phyloP scores from a whole-genome alignment of 192 early-diverging fungal species.

The Coemansia sp. region DNA sequence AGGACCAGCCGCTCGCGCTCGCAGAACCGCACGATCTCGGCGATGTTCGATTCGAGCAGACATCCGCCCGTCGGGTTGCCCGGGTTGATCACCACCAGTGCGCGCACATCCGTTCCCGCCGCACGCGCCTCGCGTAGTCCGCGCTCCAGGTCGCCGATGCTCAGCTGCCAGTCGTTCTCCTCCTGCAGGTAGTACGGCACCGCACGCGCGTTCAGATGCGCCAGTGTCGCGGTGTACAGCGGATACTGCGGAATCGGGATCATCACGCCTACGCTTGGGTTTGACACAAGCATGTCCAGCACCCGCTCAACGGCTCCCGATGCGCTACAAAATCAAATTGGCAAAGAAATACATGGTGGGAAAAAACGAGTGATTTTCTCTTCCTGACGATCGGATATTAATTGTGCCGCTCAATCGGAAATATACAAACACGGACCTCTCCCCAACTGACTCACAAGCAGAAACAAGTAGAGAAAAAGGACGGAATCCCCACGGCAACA shows the following conservation, averaged over 20 bases:
- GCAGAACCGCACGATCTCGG: slow-evolving; percentile 88
- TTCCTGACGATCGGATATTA: not conserved
- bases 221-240: slow-evolving; percentile 91
- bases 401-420: too few relatives aligned
- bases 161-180: slow-evolving; percentile 77
- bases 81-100: slow-evolving; percentile 96
- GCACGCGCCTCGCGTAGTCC: slow-evolving; percentile 65
- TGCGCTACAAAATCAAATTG: slow-evolving; percentile 49
- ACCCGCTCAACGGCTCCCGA: slow-evolving; percentile 91
- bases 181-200: slow-evolving; percentile 96
- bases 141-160: slow-evolving; percentile 63
- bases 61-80: slow-evolving; percentile 98
- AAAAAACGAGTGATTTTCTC: not conserved
- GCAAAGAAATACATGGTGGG: not conserved
- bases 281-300: slow-evolving; percentile 80
- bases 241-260: slow-evolving; percentile 99
- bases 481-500: not conserved
- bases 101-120: slow-evolving; percentile 84
- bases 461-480: not conserved
- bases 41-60: slow-evolving; percentile 79
- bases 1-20: slow-evolving; percentile 78
- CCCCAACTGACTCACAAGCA: too few relatives aligned
- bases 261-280: slow-evolving; percentile 89
- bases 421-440: too few relatives aligned
- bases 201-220: slow-evolving; percentile 78